These are phyloP conservation scores for Boletus eberwhitei DNA, from an alignment of 768 basidiomycete species.

Conservation along the genomic window DNA sequence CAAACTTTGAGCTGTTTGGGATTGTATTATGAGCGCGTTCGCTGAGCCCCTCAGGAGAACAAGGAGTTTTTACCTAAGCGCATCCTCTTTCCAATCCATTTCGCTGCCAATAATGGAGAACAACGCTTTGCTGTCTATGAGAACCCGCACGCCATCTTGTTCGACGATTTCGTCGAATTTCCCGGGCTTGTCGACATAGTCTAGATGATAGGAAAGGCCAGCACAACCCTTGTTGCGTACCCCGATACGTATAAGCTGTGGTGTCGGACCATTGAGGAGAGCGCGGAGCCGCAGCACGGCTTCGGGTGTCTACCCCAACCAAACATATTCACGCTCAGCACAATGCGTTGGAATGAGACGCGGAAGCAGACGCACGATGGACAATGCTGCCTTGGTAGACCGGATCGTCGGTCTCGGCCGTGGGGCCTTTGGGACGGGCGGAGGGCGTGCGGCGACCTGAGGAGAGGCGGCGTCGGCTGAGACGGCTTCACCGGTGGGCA, in stretches of 20 bases:
- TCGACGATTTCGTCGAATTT: slow-evolving; percentile 96
- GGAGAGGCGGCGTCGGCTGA: slow-evolving; percentile 64
- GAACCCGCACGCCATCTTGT: slow-evolving; percentile 90
- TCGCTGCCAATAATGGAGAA: slow-evolving; percentile 98
- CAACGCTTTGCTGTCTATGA: slow-evolving; percentile 95
- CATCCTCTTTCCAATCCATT: slow-evolving; percentile 98
- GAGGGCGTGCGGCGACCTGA: slow-evolving; percentile 69
- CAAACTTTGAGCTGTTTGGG: slow-evolving; percentile 64
- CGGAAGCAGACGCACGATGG: slow-evolving; percentile 51
- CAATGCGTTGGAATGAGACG: neutral
- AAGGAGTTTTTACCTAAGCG: slow-evolving; percentile 56
- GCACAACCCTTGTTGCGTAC: slow-evolving; percentile 98
- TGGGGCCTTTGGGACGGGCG: slow-evolving; percentile 61
- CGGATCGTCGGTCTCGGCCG: slow-evolving; percentile 63
- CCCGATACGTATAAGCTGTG: slow-evolving; percentile 90
- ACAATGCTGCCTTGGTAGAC: slow-evolving; percentile 73
- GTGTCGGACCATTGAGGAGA: slow-evolving; percentile 79
- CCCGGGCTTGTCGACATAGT: slow-evolving; percentile 87
- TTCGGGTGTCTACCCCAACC: slow-evolving; percentile 58
- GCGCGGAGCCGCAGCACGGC: slow-evolving; percentile 71
- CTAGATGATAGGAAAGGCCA: slow-evolving; percentile 78
- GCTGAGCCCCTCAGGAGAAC: neutral
- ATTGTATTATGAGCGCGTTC: slow-evolving; percentile 2
- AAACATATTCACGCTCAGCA: neutral
- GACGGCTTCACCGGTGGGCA: slow-evolving; percentile 44